Evolutionary conservation across 2,329 filamentous ascomycete genomes (phyloP), one percentile per base, ranked within the genome.

Genomic region (Fusarium vanettenii): DNA sequence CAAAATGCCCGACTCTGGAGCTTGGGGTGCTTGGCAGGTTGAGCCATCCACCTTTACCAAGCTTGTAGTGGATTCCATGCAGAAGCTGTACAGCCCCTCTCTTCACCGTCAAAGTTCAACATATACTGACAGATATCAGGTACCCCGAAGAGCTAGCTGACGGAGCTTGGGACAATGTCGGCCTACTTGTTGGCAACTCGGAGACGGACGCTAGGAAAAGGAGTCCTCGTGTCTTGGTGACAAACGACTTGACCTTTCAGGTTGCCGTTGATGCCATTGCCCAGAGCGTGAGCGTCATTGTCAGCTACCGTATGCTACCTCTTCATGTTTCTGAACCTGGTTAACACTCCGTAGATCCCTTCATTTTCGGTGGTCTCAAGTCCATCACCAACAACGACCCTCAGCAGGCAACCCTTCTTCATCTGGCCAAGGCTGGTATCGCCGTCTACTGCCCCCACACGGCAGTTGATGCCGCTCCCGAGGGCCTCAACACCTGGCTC

Each of bases 391-490:
- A 95, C 57, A 89, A 89, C 71, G 94, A 99, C 80, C 90, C 94
- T 11, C 97, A 98, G 82, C 97, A 99, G 81, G 89, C 92, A 50
- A 94, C 94, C 8, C 90, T 99, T 35, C 88, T 99, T 5, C 90
- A 92, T 52, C 89, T 99, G 14, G 93, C 93, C 56, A 93, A 94
- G 73, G 91, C 94, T 82, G 95, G 96, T 39, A 95, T 99, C 79
- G 97, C 95, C 74, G 95, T 99, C 66, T 99, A 98, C 86, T 95
- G 93, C 75, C 97, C 97, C 1, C 97, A 99, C 84, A 99, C 97
- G 0, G 96, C 97, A 16, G 91, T 98, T 50, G 97, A 99, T 83
- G 95, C 95, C 43, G 94, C 94, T 1, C 90, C 92, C 1, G 91
- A 92, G 20, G 97, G 97, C 5, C 90, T 99, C 76, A 97, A 95